Evolutionary conservation across 495 filamentous ascomycete genomes (phyloP).

Genomic region (Neurospora tetrasperma): DNA sequence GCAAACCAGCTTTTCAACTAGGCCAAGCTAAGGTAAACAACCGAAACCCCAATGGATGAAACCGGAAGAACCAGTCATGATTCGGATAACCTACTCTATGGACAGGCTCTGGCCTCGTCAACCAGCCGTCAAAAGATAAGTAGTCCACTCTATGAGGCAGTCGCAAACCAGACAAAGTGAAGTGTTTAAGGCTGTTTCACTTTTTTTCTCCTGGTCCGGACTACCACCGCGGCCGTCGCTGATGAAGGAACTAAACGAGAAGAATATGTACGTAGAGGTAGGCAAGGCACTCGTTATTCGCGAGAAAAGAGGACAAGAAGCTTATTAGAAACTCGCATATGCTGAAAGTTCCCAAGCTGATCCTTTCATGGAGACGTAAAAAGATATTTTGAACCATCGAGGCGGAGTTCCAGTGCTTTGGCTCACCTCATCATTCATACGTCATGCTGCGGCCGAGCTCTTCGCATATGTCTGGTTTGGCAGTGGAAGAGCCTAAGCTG

Average conservation of each 20-base stretch:
- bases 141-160: neutral
- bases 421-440: neutral
- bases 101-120: neutral
- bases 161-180: neutral
- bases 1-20: neutral
- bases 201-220: neutral
- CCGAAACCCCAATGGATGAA: neutral
- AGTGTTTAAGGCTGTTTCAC: neutral
- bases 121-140: neutral
- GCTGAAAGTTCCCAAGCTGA: neutral
- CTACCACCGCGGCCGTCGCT: neutral
- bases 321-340: neutral
- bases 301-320: neutral
- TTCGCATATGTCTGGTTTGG: neutral
- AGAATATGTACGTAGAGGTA: neutral
- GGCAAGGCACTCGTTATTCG: neutral
- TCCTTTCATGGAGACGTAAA: neutral
- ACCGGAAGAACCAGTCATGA: neutral
- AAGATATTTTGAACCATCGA: neutral
- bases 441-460: neutral
- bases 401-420: neutral
- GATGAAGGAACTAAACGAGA: neutral
- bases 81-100: neutral
- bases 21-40: neutral
- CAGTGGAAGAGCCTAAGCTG: neutral